Conservation (phyloP, 192 early-diverging fungal species). For the Podila epigama region DNA sequence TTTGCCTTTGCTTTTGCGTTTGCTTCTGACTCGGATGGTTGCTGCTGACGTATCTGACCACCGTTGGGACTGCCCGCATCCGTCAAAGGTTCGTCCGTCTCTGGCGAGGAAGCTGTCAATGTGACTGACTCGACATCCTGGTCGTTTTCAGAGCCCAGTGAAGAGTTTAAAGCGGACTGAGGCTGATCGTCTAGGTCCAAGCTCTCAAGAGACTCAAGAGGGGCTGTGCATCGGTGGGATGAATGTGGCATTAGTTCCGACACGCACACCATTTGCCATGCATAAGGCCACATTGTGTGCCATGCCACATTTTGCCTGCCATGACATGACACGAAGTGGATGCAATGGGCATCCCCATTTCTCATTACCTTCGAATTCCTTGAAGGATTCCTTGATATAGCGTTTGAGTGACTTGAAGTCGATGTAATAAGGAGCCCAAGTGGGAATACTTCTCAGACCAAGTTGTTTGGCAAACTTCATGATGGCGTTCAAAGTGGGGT, state of each 20-base stretch:
- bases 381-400: slow-evolving; percentile 51
- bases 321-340: no score
- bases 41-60: no score
- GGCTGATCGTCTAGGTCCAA: slow-evolving; percentile 25
- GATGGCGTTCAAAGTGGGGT: no score
- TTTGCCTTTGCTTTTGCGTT: not conserved
- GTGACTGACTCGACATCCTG: slow-evolving; percentile 2
- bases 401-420: slow-evolving; percentile 61
- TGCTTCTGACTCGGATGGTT: no score
- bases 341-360: no score
- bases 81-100: not conserved
- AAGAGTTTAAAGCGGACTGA: no score
- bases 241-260: no score
- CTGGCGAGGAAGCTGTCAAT: not conserved
- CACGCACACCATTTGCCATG: no score
- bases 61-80: not conserved
- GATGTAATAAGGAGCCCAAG: slow-evolving; percentile 59
- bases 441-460: slow-evolving; percentile 57
- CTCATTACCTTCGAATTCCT: slow-evolving; percentile 23
- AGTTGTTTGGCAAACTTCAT: slow-evolving; percentile 71
- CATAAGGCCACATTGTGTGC: not conserved
- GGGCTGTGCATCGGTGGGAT: slow-evolving; percentile 6
- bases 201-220: slow-evolving; percentile 26
- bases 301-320: no score
- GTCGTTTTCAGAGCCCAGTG: not conserved